Base-by-base conservation (phyloP, 768 basidiomycete genomes). In the Stropharia rugosoannulata region DNA sequence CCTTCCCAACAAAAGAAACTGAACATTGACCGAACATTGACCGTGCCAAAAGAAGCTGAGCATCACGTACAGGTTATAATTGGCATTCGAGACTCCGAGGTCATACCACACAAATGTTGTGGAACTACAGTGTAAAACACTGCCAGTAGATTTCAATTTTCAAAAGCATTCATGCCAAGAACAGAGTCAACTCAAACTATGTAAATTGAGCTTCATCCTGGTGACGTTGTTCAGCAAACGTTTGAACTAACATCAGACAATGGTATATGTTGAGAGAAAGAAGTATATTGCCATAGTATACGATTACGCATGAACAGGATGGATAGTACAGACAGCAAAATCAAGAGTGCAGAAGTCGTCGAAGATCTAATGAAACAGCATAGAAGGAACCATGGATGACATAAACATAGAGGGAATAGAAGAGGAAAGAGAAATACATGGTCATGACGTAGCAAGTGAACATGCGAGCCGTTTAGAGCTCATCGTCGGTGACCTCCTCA, bases 401-500 rank as follows among this genome's bases (percentile, higher is more conserved):
- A 56, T 49, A 61, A 55, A 48, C 47, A 53, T 54, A 45, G 42
- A 51, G 42, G 42, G 55, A 56, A 56, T 38, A 32, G 45, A 53
- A 32, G 48, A 49, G 37, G 40, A 58, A 54, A 58, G 55, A 37
- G 53, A 42, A 48, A 48, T 40, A 57, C 39, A 49, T 54, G 54
- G 48, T 56, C 47, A 54, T 40, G 51, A 51, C 55, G 56, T 58
- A 55, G 56, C 56, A 54, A 57, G 59, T 45, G 45, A 59, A 51
- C 43, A 35, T 51, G 53, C 51, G 53, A 51, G 29, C n/a, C 36
- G 55, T 65, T 76, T 71, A 83, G 59, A 80, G 76, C 73, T 83
- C 82, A 64, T 90, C 87, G 62, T 87, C 87, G 51, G 80, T 81
- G 64, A 83, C 70, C 27, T 93, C 91, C 76, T 90, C 89, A 64